These are phyloP conservation scores for Hericium rajendrae DNA, from an alignment of 768 basidiomycete species.

Conservation along the genomic window DNA sequence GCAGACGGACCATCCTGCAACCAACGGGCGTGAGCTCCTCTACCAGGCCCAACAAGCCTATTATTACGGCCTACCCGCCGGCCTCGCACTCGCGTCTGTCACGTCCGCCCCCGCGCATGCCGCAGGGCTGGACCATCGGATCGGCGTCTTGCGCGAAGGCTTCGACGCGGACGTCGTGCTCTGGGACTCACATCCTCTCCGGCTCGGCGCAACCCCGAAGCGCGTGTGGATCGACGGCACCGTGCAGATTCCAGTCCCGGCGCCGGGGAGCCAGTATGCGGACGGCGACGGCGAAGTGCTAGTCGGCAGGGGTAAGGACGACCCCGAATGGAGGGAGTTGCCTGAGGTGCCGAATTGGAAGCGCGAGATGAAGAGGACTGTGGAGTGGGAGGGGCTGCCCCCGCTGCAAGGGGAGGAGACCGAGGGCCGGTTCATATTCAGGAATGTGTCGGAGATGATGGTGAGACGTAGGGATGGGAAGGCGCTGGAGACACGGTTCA, in stretches of 20 bases:
- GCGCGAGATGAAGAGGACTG: constrained; percentile 43
- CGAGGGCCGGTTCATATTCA: constrained; percentile 37
- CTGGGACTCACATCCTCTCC: constrained; percentile 70
- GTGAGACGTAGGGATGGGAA: constrained; percentile 5
- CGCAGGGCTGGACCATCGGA: constrained; percentile 70
- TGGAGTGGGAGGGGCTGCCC: constrained; percentile 61
- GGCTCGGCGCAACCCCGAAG: constrained; percentile 61
- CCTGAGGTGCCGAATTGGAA: constrained; percentile 51
- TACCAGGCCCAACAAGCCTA: constrained; percentile 82
- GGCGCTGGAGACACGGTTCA: constrained; percentile 9
- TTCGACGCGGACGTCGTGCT: constrained; percentile 55
- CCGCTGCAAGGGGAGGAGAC: constrained; percentile 37
- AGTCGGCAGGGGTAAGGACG: constrained; percentile 14
- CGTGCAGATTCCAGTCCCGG: constrained; percentile 42
- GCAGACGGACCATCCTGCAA: constrained; percentile 57
- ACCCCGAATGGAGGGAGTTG: constrained; percentile 12
- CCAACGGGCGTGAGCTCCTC: constrained; percentile 66
- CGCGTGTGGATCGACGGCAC: constrained; percentile 76
- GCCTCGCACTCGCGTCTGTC: constrained; percentile 64
- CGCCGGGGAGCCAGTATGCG: constrained; percentile 15
- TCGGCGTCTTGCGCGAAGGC: constrained; percentile 48
- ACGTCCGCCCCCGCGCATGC: constrained; percentile 63
- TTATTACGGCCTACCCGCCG: constrained; percentile 66
- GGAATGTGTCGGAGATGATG: constrained; percentile 38
- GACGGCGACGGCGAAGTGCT: background rate